Conservation (phyloP, 2,329 filamentous ascomycete species). For the Aspergillus ochraceus region DNA sequence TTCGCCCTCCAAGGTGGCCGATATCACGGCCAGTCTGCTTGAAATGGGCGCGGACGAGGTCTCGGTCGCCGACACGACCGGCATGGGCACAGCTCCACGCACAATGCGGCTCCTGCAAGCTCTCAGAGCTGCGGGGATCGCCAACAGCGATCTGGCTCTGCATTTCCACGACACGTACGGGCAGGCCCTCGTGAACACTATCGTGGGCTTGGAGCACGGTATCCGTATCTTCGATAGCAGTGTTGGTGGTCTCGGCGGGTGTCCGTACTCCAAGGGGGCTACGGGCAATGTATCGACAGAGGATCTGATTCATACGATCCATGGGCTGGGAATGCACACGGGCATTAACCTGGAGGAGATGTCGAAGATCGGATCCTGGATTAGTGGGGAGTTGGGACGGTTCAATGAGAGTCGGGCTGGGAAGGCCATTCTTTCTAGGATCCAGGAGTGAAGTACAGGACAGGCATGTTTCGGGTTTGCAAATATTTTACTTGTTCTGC, state of each 20-base stretch:
- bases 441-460: not conserved
- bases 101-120: constrained; percentile 60
- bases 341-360: constrained; percentile 59
- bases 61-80: constrained; percentile 65
- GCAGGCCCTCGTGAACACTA: constrained; percentile 63
- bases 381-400: constrained; percentile 54
- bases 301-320: constrained; percentile 61
- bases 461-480: not conserved
- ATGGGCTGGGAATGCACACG: constrained; percentile 61
- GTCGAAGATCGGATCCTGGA: constrained; percentile 58
- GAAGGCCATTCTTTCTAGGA: constrained; percentile 48
- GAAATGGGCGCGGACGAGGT: constrained; percentile 68
- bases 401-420: constrained; percentile 55
- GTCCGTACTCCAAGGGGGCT: constrained; percentile 64
- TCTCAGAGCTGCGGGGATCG: constrained; percentile 60
- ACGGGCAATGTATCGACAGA: constrained; percentile 67
- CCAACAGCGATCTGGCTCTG: constrained; percentile 59
- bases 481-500: not conserved
- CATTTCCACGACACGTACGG: constrained; percentile 70
- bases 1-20: constrained; percentile 59
- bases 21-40: constrained; percentile 59
- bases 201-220: constrained; percentile 63
- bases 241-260: constrained; percentile 64
- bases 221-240: constrained; percentile 64
- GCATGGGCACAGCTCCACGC: constrained; percentile 65